phyloP scores from a whole-genome alignment of 345 rosid species.

The Xanthoceras sorbifolium region DNA sequence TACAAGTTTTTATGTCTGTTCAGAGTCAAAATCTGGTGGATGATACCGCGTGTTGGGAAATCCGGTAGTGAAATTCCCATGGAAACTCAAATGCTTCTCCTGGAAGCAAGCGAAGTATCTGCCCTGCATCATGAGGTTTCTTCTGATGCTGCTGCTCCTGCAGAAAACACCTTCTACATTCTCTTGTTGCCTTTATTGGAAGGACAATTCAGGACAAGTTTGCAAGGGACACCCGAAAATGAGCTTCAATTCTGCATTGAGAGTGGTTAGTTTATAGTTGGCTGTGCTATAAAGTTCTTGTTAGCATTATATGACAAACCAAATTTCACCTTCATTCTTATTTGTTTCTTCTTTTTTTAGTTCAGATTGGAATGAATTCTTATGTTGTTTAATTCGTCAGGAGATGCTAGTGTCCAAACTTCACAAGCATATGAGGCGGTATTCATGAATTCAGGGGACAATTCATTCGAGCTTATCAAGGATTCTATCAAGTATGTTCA shows the following conservation, averaged over 20 bases:
- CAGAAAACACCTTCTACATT: slow-evolving; percentile 33
- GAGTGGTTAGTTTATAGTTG: slow-evolving; percentile 40
- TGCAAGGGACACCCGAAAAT: slow-evolving; percentile 56
- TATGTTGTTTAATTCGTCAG: slow-evolving; percentile 31
- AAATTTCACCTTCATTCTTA: neutral
- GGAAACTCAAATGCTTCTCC: slow-evolving; percentile 63
- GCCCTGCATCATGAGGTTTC: slow-evolving; percentile 24
- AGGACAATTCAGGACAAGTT: slow-evolving; percentile 52
- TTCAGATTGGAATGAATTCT: neutral
- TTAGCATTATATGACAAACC: neutral
- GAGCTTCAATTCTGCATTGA: slow-evolving; percentile 63
- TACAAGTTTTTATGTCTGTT: slow-evolving; percentile 55
- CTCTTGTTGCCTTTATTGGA: slow-evolving; percentile 59
- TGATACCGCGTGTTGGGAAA: slow-evolving; percentile 60
- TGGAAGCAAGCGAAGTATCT: slow-evolving; percentile 50
- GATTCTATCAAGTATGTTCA: slow-evolving; percentile 49
- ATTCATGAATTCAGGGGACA: slow-evolving; percentile 53
- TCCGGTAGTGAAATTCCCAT: slow-evolving; percentile 49
- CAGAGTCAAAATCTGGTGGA: slow-evolving; percentile 69
- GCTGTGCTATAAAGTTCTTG: neutral
- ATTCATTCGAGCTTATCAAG: slow-evolving; percentile 60
- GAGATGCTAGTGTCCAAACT: slow-evolving; percentile 49
- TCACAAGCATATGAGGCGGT: slow-evolving; percentile 45
- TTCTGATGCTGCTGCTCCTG: slow-evolving; percentile 12
- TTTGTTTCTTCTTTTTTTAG: neutral